Percentiles rank a stretch among this genome's conserved stretches.
Evolutionary conservation across 192 early-diverging fungal genomes (phyloP).

Genomic region (Ambispora gerdemannii): DNA sequence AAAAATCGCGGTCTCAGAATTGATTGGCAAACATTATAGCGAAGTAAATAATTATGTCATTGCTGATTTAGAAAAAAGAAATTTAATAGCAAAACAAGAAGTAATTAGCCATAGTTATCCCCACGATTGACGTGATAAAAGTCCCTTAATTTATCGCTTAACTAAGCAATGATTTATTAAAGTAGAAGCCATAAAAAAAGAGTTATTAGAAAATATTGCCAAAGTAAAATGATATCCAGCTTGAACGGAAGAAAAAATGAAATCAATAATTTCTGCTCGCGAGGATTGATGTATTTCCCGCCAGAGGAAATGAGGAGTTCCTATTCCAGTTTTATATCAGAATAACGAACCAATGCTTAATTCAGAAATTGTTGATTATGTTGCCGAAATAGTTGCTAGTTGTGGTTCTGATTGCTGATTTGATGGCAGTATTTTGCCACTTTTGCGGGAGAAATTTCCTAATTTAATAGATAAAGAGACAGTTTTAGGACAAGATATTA

Average conservation of each 20-base stretch:
- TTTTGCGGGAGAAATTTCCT: constrained; percentile 11
- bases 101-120: constrained; percentile 1
- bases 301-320: constrained; percentile 2
- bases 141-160: background rate
- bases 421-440: constrained; percentile 4
- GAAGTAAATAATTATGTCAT: constrained; percentile 1
- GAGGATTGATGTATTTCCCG: constrained; percentile 2
- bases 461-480: constrained; percentile 12
- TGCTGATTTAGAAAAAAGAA: background rate
- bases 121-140: background rate
- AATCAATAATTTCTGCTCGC: background rate
- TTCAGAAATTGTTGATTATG: constrained; percentile 1
- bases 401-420: constrained; percentile 9
- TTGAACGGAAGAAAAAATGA: background rate
- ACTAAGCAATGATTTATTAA: constrained; percentile 4
- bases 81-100: background rate
- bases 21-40: background rate
- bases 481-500: constrained; percentile 5
- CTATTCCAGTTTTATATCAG: background rate
- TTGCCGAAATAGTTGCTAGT: background rate
- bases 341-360: background rate
- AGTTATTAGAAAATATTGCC: background rate
- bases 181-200: constrained; percentile 3
- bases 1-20: background rate
- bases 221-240: background rate